Conservation (phyloP, 805 yeast genomes). For the Yamadazyma sp. region DNA sequence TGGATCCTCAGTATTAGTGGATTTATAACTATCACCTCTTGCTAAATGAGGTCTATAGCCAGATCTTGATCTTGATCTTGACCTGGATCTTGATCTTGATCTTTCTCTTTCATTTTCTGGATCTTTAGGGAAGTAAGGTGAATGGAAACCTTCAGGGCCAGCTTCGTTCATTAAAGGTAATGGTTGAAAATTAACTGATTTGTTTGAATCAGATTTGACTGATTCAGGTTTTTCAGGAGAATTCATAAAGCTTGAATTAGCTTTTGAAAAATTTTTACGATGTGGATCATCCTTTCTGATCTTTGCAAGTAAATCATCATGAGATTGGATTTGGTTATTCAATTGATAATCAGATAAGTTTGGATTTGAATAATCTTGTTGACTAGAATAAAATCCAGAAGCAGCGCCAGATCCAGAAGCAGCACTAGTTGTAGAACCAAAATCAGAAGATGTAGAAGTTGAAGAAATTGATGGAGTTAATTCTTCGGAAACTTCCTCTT, state of each 20-base stretch:
- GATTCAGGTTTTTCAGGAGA: neutral
- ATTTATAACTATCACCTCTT: slow-evolving; percentile 73
- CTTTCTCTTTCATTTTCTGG: slow-evolving; percentile 21
- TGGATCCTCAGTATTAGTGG: slow-evolving; percentile 47
- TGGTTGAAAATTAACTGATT: slow-evolving; percentile 5
- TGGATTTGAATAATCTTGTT: slow-evolving; percentile 34
- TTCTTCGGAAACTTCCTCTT: too few species aligned
- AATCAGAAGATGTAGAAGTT: neutral
- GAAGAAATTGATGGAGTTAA: neutral
- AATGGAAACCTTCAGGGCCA: slow-evolving; percentile 25
- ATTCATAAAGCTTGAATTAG: slow-evolving; percentile 3
- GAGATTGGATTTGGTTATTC: slow-evolving; percentile 36
- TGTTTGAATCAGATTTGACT: neutral
- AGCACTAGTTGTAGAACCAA: neutral
- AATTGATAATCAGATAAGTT: slow-evolving; percentile 44
- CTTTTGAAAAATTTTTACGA: slow-evolving; percentile 19
- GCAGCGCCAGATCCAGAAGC: neutral
- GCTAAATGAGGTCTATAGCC: slow-evolving; percentile 59
- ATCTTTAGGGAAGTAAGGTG: slow-evolving; percentile 34
- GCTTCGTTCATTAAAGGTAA: slow-evolving; percentile 11
- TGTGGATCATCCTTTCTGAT: slow-evolving; percentile 37
- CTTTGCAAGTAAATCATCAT: slow-evolving; percentile 31
- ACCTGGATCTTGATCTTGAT: slow-evolving; percentile 19
- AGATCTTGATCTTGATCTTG: slow-evolving; percentile 14
- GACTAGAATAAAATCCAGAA: slow-evolving; percentile 9